Conservation (phyloP, 495 filamentous ascomycete genomes). For the Niebla homalea region DNA sequence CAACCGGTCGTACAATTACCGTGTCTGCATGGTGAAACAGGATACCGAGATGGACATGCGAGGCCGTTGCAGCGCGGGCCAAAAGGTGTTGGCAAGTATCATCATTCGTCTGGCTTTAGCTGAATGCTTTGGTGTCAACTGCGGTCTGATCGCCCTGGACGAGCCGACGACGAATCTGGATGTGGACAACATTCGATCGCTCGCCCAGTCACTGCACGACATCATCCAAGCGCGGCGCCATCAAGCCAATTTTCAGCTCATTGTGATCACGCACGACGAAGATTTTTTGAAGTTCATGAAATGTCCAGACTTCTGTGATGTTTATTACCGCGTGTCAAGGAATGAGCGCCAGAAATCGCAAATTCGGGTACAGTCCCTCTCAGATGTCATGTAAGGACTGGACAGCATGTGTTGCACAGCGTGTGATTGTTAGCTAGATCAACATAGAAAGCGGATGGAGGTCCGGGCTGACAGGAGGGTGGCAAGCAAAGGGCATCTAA, state of each 20-base stretch:
- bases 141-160: slow-evolving; percentile 91
- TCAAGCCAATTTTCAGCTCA: slow-evolving; percentile 92
- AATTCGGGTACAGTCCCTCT: slow-evolving; percentile 61
- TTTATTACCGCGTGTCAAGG: slow-evolving; percentile 74
- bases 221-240: slow-evolving; percentile 75
- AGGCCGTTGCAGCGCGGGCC: slow-evolving; percentile 88
- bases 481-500: too few relatives aligned
- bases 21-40: slow-evolving; percentile 96
- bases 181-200: slow-evolving; percentile 77
- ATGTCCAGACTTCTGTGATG: slow-evolving; percentile 84
- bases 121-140: slow-evolving; percentile 93
- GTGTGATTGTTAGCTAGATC: not conserved
- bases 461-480: too few relatives aligned
- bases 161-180: slow-evolving; percentile 98
- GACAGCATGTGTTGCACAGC: not conserved
- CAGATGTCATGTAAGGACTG: slow-evolving; percentile 30
- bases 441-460: too few relatives aligned
- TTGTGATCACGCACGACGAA: slow-evolving; percentile 98
- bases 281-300: slow-evolving; percentile 90
- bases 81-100: slow-evolving; percentile 92
- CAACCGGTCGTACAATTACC: slow-evolving; percentile 89
- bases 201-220: slow-evolving; percentile 71
- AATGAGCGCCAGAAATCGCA: slow-evolving; percentile 77
- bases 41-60: slow-evolving; percentile 99
- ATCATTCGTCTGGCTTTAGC: slow-evolving; percentile 94